phyloP scores from a whole-genome alignment of 140 eudicot genomes.

The Erigeron philadelphicus region DNA sequence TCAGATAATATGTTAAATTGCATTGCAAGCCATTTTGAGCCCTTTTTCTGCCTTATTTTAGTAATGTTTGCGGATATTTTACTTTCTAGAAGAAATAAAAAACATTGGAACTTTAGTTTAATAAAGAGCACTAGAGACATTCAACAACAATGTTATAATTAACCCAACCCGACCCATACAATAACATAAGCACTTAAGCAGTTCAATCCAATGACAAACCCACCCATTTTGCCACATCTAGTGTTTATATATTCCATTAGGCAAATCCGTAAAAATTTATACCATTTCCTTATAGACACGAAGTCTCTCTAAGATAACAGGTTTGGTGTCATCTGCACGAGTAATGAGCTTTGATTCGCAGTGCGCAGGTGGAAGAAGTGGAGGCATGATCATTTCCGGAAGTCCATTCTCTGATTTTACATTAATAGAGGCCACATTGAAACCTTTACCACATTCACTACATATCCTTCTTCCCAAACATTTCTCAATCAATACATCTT shows the following conservation, averaged over 20 bases:
- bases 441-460: slow-evolving; percentile 78
- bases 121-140: no score
- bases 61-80: no score
- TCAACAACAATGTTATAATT: no score
- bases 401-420: slow-evolving; percentile 74
- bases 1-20: no score
- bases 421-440: slow-evolving; percentile 74
- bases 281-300: slow-evolving; percentile 81
- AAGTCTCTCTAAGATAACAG: slow-evolving; percentile 68
- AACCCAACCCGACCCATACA: no score
- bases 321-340: slow-evolving; percentile 86
- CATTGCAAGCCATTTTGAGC: no score
- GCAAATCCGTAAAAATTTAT: neutral
- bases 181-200: no score
- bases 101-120: no score
- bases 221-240: neutral
- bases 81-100: no score
- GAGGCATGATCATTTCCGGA: slow-evolving; percentile 80
- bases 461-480: slow-evolving; percentile 94
- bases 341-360: slow-evolving; percentile 73
- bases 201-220: no score
- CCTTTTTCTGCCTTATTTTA: no score
- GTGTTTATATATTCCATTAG: neutral
- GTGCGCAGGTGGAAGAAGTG: slow-evolving; percentile 74
- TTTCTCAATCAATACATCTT: slow-evolving; percentile 74